Conservation (phyloP, 2,329 filamentous ascomycete genomes). For the Pyrenophora seminiperda region DNA sequence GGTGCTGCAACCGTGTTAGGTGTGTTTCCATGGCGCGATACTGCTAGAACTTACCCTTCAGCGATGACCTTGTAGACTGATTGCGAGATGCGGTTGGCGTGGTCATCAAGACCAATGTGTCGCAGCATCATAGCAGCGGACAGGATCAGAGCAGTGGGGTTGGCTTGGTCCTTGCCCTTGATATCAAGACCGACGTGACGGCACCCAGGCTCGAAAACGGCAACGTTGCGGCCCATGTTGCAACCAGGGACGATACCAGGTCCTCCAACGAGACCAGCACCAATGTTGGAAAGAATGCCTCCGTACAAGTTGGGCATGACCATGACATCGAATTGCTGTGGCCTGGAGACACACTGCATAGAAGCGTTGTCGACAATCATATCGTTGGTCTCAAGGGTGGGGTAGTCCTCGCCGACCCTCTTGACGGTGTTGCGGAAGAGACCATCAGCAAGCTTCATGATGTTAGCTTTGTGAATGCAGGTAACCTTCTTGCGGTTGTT, state of each 20-base stretch:
- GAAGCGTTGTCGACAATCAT: conserved; percentile 99
- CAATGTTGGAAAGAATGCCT: conserved; percentile 98
- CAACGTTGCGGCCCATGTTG: conserved; percentile 99
- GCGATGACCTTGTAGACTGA: conserved; percentile 81
- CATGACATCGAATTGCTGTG: conserved; percentile 99
- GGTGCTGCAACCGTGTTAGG: conserved; percentile 64
- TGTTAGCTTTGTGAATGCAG: conserved; percentile 99
- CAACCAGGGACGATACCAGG: conserved; percentile 96
- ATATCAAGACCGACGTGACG: conserved; percentile 99
- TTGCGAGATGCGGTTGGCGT: conserved; percentile 97
- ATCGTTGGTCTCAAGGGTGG: conserved; percentile 93
- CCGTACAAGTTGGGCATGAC: conserved; percentile 99
- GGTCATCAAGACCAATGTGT: conserved; percentile 95
- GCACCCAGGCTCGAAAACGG: conserved; percentile 98
- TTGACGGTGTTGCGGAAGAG: conserved; percentile 99
- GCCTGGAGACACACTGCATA: conserved; percentile 96
- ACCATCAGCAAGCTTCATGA: conserved; percentile 99
- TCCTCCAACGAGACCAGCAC: conserved; percentile 93
- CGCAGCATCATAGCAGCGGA: conserved; percentile 96
- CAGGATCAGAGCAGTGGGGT: conserved; percentile 93
- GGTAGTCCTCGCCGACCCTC: conserved; percentile 90
- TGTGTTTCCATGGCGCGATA: not conserved
- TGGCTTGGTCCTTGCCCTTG: conserved; percentile 99
- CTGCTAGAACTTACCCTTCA: conserved; percentile 70
- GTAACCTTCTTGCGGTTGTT: conserved; percentile 99